Base-by-base conservation (phyloP, 2,329 filamentous ascomycete genomes). In the Xylaria sp. region DNA sequence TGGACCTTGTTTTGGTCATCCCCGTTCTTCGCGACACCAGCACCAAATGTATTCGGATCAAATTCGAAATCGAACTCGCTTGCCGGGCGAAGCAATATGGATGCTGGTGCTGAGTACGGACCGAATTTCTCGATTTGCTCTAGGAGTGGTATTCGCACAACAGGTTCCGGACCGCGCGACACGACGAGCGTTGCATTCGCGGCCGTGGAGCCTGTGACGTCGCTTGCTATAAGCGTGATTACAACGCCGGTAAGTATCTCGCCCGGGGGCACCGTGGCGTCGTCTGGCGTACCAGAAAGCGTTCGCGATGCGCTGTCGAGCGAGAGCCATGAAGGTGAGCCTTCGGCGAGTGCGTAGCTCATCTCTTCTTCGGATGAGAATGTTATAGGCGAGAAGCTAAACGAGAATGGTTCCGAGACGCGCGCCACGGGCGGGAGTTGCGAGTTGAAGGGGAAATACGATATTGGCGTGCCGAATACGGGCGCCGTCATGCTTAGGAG, bases 351-450 rank as follows among this genome's bases (percentile, higher is more conserved):
- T 6, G 86, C 87, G 78, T 97, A 97, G 6, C 86, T 86, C 60
- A 94, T 86, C 51, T 83, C 76, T 12, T 82, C 81, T 51, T 82
- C 80, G 18, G 91, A 91, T 15, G 85, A 84, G 80, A 97, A 97
- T 0, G 94, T 97, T 48, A 90, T 89, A 18, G 85, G 80, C 10
- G 92, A 91, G 75, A 97, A 92, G 37, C 87, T 84, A 76, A 94
- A 94, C 10, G 84, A 87, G 80, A 93, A 96, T 2, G 85, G 84
- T 74, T 90, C 78, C 50, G 86, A 87, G 68, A 92, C 84, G 72
- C 92, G 87, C 23, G 93, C 94, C 63, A 94, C 91, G 3, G 91
- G 91, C 39, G 94, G 94, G 0, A 97, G 86, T 79, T 97, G 94
- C 2, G 92, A 90, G 80, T 96, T 97, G 79, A 97, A 85, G 0